Evolutionary conservation across 2,329 filamentous ascomycete species (phyloP).

Genomic region (Paramyrothecium roridum): DNA sequence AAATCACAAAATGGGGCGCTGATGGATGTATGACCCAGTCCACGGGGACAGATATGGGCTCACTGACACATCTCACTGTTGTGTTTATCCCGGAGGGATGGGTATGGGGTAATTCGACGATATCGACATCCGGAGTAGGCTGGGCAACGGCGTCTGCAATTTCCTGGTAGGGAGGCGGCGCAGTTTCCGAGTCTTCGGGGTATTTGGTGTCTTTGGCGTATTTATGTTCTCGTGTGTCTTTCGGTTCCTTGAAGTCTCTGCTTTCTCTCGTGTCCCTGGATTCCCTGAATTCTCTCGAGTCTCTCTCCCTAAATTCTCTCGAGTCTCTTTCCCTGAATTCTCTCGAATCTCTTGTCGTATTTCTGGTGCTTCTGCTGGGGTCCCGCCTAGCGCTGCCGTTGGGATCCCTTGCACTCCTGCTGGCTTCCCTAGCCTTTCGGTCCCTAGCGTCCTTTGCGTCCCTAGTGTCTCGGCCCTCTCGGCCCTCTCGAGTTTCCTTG

Average conservation of each 20-base stretch:
- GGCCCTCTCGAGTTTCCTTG: neutral
- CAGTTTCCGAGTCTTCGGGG: neutral
- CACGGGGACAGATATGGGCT: conserved; percentile 1
- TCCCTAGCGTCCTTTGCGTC: neutral
- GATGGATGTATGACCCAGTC: conserved; percentile 7
- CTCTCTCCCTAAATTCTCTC: neutral
- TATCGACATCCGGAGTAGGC: neutral
- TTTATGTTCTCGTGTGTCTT: neutral
- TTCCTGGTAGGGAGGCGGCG: conserved; percentile 4
- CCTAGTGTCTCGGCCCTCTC: neutral
- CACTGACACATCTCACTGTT: conserved; percentile 1
- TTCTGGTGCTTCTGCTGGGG: neutral
- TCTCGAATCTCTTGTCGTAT: neutral
- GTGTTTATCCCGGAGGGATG: conserved; percentile 2
- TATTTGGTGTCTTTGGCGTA: neutral
- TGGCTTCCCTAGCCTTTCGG: neutral
- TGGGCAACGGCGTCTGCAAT: conserved; percentile 2
- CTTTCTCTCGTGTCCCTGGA: neutral
- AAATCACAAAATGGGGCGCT: conserved; percentile 5
- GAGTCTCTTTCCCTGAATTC: neutral
- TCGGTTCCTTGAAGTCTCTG: conserved; percentile 1
- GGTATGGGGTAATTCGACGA: neutral
- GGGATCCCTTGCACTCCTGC: neutral
- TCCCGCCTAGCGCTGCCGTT: neutral
- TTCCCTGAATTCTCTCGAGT: neutral